Conservation (phyloP, 371 early-diverging fungal genomes). For the Rhizomucor pusillus region DNA sequence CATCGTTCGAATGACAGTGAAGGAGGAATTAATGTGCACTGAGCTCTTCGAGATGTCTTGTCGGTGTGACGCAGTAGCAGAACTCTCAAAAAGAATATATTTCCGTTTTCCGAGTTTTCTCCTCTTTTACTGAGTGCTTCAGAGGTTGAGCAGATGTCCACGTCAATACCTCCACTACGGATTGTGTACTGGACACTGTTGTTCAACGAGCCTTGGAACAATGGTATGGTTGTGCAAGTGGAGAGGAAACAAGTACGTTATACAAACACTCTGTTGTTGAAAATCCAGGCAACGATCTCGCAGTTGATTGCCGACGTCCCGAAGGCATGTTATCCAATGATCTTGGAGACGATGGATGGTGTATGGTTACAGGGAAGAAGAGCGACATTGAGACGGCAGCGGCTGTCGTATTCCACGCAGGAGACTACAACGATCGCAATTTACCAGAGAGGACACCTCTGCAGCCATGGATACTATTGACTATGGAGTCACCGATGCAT, state of each 20-base stretch:
- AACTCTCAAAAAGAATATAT: too few species aligned
- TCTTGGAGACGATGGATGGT: constrained; percentile 17
- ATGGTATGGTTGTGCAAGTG: too few species aligned
- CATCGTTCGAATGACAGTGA: too few species aligned
- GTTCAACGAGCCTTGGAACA: constrained; percentile 19
- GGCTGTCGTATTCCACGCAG: constrained; percentile 33
- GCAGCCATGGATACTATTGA: constrained; percentile 36
- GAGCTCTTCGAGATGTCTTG: too few species aligned
- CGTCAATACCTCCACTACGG: constrained; percentile 20
- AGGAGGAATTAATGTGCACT: too few species aligned
- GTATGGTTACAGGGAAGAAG: constrained; percentile 23
- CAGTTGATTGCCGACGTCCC: constrained; percentile 5
- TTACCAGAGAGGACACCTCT: neutral
- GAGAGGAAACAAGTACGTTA: too few species aligned
- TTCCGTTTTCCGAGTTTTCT: too few species aligned
- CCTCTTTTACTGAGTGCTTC: too few species aligned
- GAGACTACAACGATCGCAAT: constrained; percentile 18
- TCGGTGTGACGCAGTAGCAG: too few species aligned
- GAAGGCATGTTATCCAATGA: neutral
- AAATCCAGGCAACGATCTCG: constrained; percentile 6
- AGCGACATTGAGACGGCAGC: constrained; percentile 19
- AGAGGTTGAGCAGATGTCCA: too few species aligned
- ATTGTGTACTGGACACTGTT: constrained; percentile 33
- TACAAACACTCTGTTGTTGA: neutral
- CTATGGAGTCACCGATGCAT: constrained; percentile 34